phyloP scores from a whole-genome alignment of 108 stramenopile species.

The Nannochloropsis salina region DNA sequence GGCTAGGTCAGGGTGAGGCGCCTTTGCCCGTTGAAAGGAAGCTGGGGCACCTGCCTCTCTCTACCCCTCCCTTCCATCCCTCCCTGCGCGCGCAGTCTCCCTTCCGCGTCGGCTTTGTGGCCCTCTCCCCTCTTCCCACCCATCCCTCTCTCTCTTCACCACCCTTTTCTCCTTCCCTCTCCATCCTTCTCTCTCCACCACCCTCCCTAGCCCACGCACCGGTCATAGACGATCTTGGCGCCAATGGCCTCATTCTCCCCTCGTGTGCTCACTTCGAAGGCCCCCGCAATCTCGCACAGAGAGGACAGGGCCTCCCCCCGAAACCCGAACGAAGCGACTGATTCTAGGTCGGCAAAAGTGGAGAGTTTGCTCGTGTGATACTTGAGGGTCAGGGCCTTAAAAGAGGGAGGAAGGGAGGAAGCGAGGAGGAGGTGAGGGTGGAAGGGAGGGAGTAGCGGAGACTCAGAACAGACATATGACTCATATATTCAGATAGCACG shows the following conservation, averaged over 20 bases:
- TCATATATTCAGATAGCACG: too few species aligned
- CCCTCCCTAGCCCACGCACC: background rate
- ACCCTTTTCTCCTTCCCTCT: background rate
- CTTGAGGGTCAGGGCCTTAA: conserved; percentile 48
- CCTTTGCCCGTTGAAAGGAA: too few species aligned
- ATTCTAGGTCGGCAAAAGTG: conserved; percentile 42
- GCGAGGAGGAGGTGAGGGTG: background rate
- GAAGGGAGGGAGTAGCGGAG: too few species aligned
- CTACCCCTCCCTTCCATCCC: too few species aligned
- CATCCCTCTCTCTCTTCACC: background rate
- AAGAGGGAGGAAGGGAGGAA: background rate
- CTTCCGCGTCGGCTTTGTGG: too few species aligned
- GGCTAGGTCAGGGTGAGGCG: background rate
- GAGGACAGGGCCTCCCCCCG: conserved; percentile 60
- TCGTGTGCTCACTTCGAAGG: conserved; percentile 49
- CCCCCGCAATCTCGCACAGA: conserved; percentile 55
- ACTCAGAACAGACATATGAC: too few species aligned
- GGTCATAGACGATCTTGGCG: conserved; percentile 44
- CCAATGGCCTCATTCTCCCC: conserved; percentile 44
- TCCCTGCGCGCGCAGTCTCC: too few species aligned
- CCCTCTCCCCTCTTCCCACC: background rate
- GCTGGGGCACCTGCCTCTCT: too few species aligned
- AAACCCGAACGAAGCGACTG: conserved; percentile 53
- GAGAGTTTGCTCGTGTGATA: conserved; percentile 54
- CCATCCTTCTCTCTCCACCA: background rate